Conservation (phyloP, 306 rosid genomes). For the Nissolia schottii region DNA sequence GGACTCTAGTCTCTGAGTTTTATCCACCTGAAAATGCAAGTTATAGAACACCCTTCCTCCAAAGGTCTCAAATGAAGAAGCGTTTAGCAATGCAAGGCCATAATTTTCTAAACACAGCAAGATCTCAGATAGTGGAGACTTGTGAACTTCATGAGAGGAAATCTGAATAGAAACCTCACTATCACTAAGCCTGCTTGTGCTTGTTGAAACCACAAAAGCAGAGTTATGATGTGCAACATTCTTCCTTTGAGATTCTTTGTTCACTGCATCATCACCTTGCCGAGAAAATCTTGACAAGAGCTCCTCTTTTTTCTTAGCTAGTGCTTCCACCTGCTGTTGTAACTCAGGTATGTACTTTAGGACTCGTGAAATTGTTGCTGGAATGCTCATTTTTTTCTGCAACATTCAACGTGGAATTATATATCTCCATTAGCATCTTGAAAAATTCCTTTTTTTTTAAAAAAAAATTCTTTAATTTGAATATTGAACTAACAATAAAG, state of each 20-base stretch:
- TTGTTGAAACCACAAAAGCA: slow-evolving; percentile 42
- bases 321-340: slow-evolving; percentile 48
- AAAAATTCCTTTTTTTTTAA: not conserved
- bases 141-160: slow-evolving; percentile 23
- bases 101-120: slow-evolving; percentile 47
- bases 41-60: slow-evolving; percentile 49
- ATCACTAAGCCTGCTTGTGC: slow-evolving; percentile 39
- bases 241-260: slow-evolving; percentile 10
- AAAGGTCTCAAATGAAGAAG: slow-evolving; percentile 57
- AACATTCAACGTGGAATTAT: not conserved
- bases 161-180: slow-evolving; percentile 52
- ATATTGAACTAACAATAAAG: not conserved
- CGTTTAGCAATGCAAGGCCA: slow-evolving; percentile 42
- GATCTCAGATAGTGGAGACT: slow-evolving; percentile 37
- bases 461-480: not conserved
- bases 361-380: slow-evolving; percentile 49
- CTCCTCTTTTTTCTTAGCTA: slow-evolving; percentile 46
- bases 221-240: not conserved
- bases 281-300: slow-evolving; percentile 22
- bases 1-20: slow-evolving; percentile 13
- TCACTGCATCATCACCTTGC: not conserved
- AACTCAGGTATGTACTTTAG: slow-evolving; percentile 64
- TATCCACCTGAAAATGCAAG: slow-evolving; percentile 35
- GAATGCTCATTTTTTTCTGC: slow-evolving; percentile 67
- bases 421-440: not conserved